These are phyloP conservation scores for Eucalyptus brandiana DNA, from an alignment of 345 rosid genomes.

Conservation along the genomic window DNA sequence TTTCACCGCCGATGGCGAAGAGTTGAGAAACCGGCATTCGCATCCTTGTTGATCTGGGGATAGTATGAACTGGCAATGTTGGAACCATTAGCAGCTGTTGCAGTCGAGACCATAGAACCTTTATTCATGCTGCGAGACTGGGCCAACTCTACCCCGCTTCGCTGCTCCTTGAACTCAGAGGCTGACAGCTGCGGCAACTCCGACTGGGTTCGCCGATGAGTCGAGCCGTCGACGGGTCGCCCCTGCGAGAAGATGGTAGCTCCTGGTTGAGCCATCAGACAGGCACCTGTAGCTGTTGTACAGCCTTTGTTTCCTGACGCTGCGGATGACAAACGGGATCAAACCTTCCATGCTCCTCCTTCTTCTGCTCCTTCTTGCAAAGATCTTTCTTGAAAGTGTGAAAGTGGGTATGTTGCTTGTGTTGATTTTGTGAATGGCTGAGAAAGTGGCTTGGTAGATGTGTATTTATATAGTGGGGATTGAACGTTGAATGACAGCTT, in stretches of 20 bases:
- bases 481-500: not conserved
- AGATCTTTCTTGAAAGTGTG: not conserved
- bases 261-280: slow-evolving; percentile 32
- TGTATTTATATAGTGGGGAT: not conserved
- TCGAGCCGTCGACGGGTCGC: slow-evolving; percentile 14
- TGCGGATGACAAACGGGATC: slow-evolving; percentile 48
- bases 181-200: not conserved
- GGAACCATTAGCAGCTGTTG: not conserved
- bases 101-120: not conserved
- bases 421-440: not conserved
- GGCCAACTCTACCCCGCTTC: not conserved
- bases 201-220: not conserved
- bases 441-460: not conserved
- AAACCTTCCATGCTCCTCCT: slow-evolving; percentile 53
- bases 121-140: not conserved
- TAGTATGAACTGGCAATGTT: not conserved
- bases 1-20: not conserved
- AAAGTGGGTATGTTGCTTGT: not conserved
- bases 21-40: not conserved
- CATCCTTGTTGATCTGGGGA: not conserved
- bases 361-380: not conserved
- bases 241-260: slow-evolving; percentile 50
- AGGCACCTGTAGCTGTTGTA: not conserved
- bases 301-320: slow-evolving; percentile 19
- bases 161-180: not conserved